These are phyloP conservation scores for Fusarium heterosporum DNA, from an alignment of 2,329 filamentous ascomycete species.

Conservation along the genomic window DNA sequence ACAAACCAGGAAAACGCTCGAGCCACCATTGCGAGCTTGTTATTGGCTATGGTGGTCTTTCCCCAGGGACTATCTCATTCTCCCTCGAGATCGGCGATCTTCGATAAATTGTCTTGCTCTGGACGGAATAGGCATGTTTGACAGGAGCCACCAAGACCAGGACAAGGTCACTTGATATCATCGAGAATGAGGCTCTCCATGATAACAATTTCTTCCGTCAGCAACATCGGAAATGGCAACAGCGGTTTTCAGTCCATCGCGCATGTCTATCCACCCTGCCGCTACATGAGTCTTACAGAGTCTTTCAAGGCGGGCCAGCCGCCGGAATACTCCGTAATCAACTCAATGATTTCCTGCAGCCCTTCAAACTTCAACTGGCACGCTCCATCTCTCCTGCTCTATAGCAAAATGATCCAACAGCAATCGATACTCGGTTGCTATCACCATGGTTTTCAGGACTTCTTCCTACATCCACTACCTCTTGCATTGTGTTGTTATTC, in stretches of 20 bases:
- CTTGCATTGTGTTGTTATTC: slow-evolving; percentile 19
- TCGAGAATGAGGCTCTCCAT: slow-evolving; percentile 16
- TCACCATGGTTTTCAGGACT: slow-evolving; percentile 40
- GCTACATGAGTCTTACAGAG: background rate
- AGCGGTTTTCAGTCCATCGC: background rate
- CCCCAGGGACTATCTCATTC: slow-evolving; percentile 28
- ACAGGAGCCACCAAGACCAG: slow-evolving; percentile 18
- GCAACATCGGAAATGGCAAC: background rate
- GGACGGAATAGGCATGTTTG: slow-evolving; percentile 6
- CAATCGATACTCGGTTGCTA: slow-evolving; percentile 41
- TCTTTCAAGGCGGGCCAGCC: slow-evolving; percentile 7
- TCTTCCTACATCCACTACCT: slow-evolving; percentile 8
- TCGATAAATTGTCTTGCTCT: slow-evolving; percentile 21
- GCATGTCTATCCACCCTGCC: background rate
- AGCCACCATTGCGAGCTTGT: slow-evolving; percentile 32
- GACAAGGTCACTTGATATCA: slow-evolving; percentile 8
- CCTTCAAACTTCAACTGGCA: slow-evolving; percentile 32
- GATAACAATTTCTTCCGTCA: slow-evolving; percentile 13
- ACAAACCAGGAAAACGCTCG: slow-evolving; percentile 24
- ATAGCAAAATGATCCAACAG: slow-evolving; percentile 24
- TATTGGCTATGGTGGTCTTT: slow-evolving; percentile 14
- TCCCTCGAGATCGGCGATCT: slow-evolving; percentile 44
- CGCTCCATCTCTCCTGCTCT: slow-evolving; percentile 39
- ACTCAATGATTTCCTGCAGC: slow-evolving; percentile 11
- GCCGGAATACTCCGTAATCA: slow-evolving; percentile 2